phyloP scores from a whole-genome alignment of 1,139 yeast genomes.

The Candida mesenterica region DNA sequence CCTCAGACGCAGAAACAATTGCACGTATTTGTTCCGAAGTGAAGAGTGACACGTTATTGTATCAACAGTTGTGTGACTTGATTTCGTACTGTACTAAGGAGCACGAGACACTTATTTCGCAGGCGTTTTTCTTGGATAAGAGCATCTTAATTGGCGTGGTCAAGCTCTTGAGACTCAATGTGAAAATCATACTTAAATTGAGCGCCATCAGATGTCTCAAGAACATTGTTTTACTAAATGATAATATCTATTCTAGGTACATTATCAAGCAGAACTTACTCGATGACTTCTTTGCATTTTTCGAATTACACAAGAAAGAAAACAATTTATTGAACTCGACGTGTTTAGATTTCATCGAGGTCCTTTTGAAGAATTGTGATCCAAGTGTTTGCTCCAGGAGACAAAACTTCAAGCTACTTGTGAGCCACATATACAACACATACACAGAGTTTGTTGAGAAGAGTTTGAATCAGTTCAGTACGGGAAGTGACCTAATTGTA shows the following conservation, averaged over 20 bases:
- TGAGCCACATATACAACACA: slow-evolving; percentile 47
- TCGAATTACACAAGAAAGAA: slow-evolving; percentile 47
- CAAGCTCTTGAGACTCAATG: slow-evolving; percentile 36
- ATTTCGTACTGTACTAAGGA: slow-evolving; percentile 63
- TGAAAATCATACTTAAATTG: slow-evolving; percentile 53
- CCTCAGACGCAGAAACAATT: slow-evolving; percentile 11
- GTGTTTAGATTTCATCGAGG: slow-evolving; percentile 67
- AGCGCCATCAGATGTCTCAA: slow-evolving; percentile 67
- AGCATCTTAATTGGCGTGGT: slow-evolving; percentile 55
- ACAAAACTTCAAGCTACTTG: slow-evolving; percentile 45
- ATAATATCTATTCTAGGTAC: slow-evolving; percentile 55
- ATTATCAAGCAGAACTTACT: slow-evolving; percentile 58
- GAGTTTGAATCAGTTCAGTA: slow-evolving; percentile 27
- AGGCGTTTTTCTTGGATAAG: slow-evolving; percentile 60
- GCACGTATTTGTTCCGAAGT: slow-evolving; percentile 8
- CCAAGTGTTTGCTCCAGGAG: slow-evolving; percentile 22
- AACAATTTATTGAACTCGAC: slow-evolving; percentile 75
- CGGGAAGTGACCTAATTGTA: slow-evolving; percentile 33
- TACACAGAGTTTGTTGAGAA: slow-evolving; percentile 37
- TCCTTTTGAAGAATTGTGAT: slow-evolving; percentile 39
- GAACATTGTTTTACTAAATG: slow-evolving; percentile 57
- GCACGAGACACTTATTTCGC: slow-evolving; percentile 55
- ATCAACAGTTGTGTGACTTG: slow-evolving; percentile 68
- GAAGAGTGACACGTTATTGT: slow-evolving; percentile 39
- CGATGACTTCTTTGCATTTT: slow-evolving; percentile 48